Percentiles rank a stretch among this genome's conserved stretches.
phyloP scores from a whole-genome alignment of 176 grass and related monocot species.

The Zea luxurians region DNA sequence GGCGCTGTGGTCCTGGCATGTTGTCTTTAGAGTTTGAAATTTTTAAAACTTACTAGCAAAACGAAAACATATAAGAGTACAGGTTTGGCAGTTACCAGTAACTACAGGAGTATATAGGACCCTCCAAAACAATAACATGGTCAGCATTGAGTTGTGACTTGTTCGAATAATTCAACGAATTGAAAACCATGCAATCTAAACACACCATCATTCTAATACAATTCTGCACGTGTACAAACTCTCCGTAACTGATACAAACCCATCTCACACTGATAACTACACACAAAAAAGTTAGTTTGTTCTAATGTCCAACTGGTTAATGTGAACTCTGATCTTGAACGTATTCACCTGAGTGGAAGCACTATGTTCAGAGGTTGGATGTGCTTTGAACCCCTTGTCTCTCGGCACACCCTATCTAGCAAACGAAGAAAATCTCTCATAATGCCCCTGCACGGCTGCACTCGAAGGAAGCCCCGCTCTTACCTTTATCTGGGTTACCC shows the following conservation, averaged over 20 bases:
- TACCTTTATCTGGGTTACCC: too few species aligned
- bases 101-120: not conserved
- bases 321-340: constrained; percentile 25
- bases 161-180: constrained; percentile 17
- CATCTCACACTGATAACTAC: constrained; percentile 11
- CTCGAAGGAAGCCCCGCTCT: too few species aligned
- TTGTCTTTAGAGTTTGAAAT: constrained; percentile 11
- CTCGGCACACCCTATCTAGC: constrained; percentile 68
- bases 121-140: constrained; percentile 10
- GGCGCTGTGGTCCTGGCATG: not conserved
- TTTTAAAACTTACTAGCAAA: constrained; percentile 4
- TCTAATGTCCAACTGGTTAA: constrained; percentile 20
- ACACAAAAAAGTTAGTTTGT: constrained; percentile 22
- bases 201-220: constrained; percentile 8
- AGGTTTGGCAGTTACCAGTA: not conserved
- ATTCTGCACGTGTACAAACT: not conserved
- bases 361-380: constrained; percentile 41
- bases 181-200: constrained; percentile 11
- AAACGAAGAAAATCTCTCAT: constrained; percentile 81
- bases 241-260: not conserved
- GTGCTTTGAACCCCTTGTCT: constrained; percentile 47
- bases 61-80: not conserved
- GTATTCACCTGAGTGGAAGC: constrained; percentile 43
- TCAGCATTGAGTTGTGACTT: not conserved
- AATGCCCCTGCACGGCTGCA: constrained; percentile 17